Evolutionary conservation across 306 rosid species (phyloP).

Genomic region (Canavalia gladiata): DNA sequence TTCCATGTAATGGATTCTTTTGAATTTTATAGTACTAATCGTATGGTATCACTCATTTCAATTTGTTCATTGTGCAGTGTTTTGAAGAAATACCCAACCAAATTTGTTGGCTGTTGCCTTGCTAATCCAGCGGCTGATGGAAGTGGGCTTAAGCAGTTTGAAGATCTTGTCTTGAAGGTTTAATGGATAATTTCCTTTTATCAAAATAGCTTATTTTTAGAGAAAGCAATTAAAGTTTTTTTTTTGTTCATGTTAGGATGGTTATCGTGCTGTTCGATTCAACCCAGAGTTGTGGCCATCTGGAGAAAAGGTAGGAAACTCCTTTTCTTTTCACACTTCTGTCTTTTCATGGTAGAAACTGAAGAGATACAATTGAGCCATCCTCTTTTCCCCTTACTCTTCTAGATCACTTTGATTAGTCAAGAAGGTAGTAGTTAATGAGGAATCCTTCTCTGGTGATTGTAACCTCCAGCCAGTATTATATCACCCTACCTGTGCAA

Average conservation of each 20-base stretch:
- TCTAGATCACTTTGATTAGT: slow-evolving; percentile 3
- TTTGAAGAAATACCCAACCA: slow-evolving; percentile 77
- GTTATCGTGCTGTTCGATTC: slow-evolving; percentile 84
- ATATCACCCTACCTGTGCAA: too few relatives aligned
- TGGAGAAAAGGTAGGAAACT: slow-evolving; percentile 68
- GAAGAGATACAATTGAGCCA: too few relatives aligned
- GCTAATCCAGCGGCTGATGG: slow-evolving; percentile 89
- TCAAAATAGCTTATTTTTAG: slow-evolving; percentile 11
- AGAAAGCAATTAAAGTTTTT: slow-evolving; percentile 32
- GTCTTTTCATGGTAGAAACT: too few relatives aligned
- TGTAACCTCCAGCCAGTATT: background rate
- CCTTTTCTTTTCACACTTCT: background rate
- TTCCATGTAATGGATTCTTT: slow-evolving; percentile 22
- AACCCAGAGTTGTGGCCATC: slow-evolving; percentile 95
- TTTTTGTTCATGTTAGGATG: slow-evolving; percentile 65
- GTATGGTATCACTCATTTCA: slow-evolving; percentile 24
- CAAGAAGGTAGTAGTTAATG: slow-evolving; percentile 11
- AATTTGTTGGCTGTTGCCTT: slow-evolving; percentile 93
- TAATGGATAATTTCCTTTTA: slow-evolving; percentile 35
- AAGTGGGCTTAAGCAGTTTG: slow-evolving; percentile 79
- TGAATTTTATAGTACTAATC: background rate
- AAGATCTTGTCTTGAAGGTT: slow-evolving; percentile 78
- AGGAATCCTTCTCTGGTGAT: background rate
- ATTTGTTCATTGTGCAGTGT: slow-evolving; percentile 63
- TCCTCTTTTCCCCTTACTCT: too few relatives aligned